Percentiles rank a stretch among this genome's conserved stretches.
These are phyloP conservation scores for Pulchroboletus neoregius DNA, from an alignment of 1,284 basidiomycete genomes.

Conservation along the genomic window DNA sequence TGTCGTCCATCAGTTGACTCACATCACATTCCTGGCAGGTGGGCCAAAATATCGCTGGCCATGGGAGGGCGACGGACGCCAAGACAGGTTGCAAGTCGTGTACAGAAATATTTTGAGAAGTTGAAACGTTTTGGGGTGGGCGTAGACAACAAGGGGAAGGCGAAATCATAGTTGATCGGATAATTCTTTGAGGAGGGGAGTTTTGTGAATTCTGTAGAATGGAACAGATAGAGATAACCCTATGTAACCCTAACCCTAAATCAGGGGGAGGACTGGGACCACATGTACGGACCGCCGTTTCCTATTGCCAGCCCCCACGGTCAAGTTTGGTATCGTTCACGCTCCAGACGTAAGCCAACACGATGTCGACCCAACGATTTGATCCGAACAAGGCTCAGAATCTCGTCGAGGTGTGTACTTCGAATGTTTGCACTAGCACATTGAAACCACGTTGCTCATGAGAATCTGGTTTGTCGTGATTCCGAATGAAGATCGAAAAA, in stretches of 20 bases:
- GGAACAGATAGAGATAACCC: background rate
- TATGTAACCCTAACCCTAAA: slow-evolving; percentile 27
- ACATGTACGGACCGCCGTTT: too few relatives aligned
- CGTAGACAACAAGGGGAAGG: slow-evolving; percentile 37
- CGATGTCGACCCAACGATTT: slow-evolving; percentile 48
- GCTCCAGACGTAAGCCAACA: slow-evolving; percentile 23
- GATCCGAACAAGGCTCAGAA: slow-evolving; percentile 88
- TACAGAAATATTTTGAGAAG: slow-evolving; percentile 83
- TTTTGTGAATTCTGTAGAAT: background rate
- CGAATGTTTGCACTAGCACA: slow-evolving; percentile 6
- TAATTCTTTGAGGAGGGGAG: background rate
- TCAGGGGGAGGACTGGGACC: slow-evolving; percentile 1
- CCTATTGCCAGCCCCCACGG: slow-evolving; percentile 23
- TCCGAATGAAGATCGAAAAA: slow-evolving; percentile 80
- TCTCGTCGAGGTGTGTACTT: slow-evolving; percentile 65
- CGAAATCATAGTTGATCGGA: slow-evolving; percentile 20
- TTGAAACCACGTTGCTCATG: slow-evolving; percentile 25
- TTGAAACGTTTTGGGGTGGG: slow-evolving; percentile 64
- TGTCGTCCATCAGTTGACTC: slow-evolving; percentile 5
- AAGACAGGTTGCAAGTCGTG: slow-evolving; percentile 78
- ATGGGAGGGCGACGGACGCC: slow-evolving; percentile 74
- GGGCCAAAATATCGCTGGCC: slow-evolving; percentile 73
- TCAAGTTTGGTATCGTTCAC: background rate
- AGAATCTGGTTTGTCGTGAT: slow-evolving; percentile 3
- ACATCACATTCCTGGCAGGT: slow-evolving; percentile 40